Evolutionary conservation across 2,329 filamentous ascomycete species (phyloP).

Genomic region (Aspergillus calidoustus): DNA sequence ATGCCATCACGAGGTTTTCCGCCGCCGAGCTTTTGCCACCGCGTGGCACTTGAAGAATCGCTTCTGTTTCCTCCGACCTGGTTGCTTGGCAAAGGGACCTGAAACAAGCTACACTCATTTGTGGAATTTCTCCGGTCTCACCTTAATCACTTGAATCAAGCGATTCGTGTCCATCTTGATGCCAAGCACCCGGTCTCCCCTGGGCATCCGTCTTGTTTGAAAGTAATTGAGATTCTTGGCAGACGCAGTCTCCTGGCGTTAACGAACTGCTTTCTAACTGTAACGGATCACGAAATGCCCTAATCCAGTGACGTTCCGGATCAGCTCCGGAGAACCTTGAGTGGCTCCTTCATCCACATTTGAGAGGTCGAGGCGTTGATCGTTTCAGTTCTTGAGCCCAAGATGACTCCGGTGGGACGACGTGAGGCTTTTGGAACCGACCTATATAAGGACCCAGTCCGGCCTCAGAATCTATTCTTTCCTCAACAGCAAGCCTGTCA

Average conservation of each 20-base stretch:
- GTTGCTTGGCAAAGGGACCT: constrained; percentile 15
- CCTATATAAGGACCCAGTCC: constrained; percentile 17
- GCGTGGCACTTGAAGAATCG: constrained; percentile 37
- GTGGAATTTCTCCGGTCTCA: constrained; percentile 19
- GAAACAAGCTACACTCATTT: constrained; percentile 21
- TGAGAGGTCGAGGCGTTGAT: constrained; percentile 5
- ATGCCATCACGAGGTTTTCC: neutral
- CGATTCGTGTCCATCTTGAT: neutral
- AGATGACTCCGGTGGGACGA: neutral
- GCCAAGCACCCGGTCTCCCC: neutral
- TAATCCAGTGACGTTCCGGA: neutral
- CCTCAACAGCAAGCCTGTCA: constrained; percentile 18
- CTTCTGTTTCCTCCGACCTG: neutral
- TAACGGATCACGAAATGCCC: neutral
- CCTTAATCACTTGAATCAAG: constrained; percentile 1
- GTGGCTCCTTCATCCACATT: neutral
- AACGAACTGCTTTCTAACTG: constrained; percentile 4
- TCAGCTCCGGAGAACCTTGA: constrained; percentile 1
- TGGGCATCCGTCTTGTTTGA: neutral
- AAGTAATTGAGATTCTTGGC: constrained; percentile 5
- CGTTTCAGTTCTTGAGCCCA: constrained; percentile 14
- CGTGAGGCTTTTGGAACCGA: neutral
- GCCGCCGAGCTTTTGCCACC: neutral
- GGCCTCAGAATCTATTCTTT: constrained; percentile 1
- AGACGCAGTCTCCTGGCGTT: neutral